These are phyloP conservation scores for Paxillus involutus DNA, from an alignment of 768 basidiomycete genomes.

Conservation along the genomic window DNA sequence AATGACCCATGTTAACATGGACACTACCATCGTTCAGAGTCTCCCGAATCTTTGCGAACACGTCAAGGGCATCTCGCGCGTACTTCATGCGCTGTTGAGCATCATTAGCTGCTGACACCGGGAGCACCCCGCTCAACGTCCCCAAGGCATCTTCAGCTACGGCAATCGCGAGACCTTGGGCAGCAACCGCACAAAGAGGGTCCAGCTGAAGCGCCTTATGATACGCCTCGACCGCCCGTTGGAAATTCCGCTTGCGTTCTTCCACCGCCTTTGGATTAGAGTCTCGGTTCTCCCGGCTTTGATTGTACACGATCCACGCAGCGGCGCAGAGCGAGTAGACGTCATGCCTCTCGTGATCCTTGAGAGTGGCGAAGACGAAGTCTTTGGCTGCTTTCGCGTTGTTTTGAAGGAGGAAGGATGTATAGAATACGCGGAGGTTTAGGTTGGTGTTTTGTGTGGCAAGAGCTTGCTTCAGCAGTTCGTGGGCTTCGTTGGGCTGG, in stretches of 20 bases:
- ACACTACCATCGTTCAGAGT: slow-evolving; percentile 80
- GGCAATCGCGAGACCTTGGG: slow-evolving; percentile 92
- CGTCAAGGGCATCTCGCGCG: slow-evolving; percentile 82
- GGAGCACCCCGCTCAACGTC: slow-evolving; percentile 52
- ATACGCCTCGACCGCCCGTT: slow-evolving; percentile 85
- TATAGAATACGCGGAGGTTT: slow-evolving; percentile 91
- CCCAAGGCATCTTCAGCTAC: slow-evolving; percentile 91
- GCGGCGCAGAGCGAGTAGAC: slow-evolving; percentile 89
- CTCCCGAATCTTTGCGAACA: slow-evolving; percentile 91
- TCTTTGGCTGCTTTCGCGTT: slow-evolving; percentile 73
- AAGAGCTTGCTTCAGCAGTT: slow-evolving; percentile 86
- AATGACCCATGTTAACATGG: slow-evolving; percentile 96
- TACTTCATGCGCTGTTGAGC: slow-evolving; percentile 63
- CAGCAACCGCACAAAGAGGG: slow-evolving; percentile 86
- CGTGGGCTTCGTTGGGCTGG: slow-evolving; percentile 80
- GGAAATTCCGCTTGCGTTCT: slow-evolving; percentile 77
- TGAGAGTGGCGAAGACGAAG: slow-evolving; percentile 87
- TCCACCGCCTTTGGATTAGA: slow-evolving; percentile 44
- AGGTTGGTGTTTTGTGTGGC: slow-evolving; percentile 74
- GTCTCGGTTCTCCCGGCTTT: slow-evolving; percentile 83
- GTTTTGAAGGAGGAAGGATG: slow-evolving; percentile 86
- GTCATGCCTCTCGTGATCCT: slow-evolving; percentile 84
- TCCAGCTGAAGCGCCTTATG: slow-evolving; percentile 88
- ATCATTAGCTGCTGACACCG: slow-evolving; percentile 59
- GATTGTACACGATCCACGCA: slow-evolving; percentile 83